Conservation (phyloP, 495 filamentous ascomycete genomes). For the Thermochaetoides thermophila region DNA sequence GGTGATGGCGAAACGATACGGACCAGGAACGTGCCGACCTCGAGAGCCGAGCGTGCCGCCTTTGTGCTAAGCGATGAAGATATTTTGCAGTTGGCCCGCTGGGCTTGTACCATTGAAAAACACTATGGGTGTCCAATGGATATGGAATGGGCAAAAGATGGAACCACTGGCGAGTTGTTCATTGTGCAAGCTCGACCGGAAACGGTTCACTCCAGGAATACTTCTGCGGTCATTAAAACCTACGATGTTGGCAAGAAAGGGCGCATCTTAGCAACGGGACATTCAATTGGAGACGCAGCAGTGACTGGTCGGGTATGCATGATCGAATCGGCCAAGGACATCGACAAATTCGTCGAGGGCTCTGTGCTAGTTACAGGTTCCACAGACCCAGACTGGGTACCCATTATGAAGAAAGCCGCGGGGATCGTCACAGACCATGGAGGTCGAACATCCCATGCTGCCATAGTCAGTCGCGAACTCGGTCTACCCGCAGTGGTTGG, state of each 20-base stretch:
- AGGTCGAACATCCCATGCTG: constrained; percentile 26
- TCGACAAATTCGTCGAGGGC: constrained; percentile 18
- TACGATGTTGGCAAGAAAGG: constrained; percentile 18
- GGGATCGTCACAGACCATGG: constrained; percentile 27
- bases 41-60: constrained; percentile 19
- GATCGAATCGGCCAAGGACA: constrained; percentile 16
- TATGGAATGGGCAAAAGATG: constrained; percentile 28
- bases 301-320: constrained; percentile 20
- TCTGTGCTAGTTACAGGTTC: constrained; percentile 19
- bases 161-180: constrained; percentile 19
- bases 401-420: constrained; percentile 23
- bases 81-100: constrained; percentile 23
- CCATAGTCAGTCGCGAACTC: constrained; percentile 27
- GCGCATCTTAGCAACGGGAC: constrained; percentile 12
- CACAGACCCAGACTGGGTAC: constrained; percentile 27
- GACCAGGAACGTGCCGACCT: constrained; percentile 25
- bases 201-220: constrained; percentile 21
- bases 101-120: constrained; percentile 21
- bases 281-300: constrained; percentile 22
- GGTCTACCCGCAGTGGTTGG: constrained; percentile 23
- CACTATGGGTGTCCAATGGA: constrained; percentile 26
- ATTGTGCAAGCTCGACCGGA: constrained; percentile 26
- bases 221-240: constrained; percentile 17
- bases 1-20: constrained; percentile 6
- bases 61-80: constrained; percentile 19